Base-by-base conservation (phyloP, 352 stramenopile species). In the Phytopythium ostracodes region DNA sequence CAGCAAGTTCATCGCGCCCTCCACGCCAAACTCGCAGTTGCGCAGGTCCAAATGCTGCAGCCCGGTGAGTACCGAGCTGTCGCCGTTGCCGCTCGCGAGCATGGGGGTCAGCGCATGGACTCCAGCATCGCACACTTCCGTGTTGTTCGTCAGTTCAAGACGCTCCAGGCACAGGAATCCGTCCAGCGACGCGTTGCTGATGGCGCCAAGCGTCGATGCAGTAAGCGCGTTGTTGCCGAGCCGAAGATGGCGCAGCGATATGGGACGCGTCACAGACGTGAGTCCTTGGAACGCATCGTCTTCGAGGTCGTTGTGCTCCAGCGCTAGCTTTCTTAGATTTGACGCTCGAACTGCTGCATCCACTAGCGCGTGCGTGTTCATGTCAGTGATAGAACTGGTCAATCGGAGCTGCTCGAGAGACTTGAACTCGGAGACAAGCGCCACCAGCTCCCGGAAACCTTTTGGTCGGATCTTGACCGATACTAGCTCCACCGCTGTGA, bases 251-350 rank as follows among this genome's bases (percentile, higher is more conserved):
- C 63, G 67, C 36, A 89, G 36, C 29, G 76, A 42, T 9, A 86
- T 53, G 9, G 71, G 60, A 4, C 64, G 65, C 22, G 53, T 53
- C 31, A 54, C 43, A 20, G 55, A 67, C 1, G 46, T 29, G n/a
- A 85, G 65, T 0, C 69, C 56, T 24, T 63, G 35, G 38, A 94
- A 89, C 24, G 79, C 73, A 40, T 84, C 73, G 63, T 92, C 83
- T 58, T 87, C 77, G 12, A 94, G 66, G 31, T 92, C 81, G 43
- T 91, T 92, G 60, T 94, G 83, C 56, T 92, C 83, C 33, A 94
- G 59, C 11, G 81, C 90, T 12, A 94, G 67, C 0, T 61, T 62
- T 38, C 77, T 53, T 1, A 92, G 66, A 5, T 60, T 68, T 9
- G 71, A 65, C 27, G 66, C 65, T 27, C 53, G 54, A 35, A 90